Evolutionary conservation across 345 rosid genomes (phyloP).

Genomic region (Boechera divaricarpa): DNA sequence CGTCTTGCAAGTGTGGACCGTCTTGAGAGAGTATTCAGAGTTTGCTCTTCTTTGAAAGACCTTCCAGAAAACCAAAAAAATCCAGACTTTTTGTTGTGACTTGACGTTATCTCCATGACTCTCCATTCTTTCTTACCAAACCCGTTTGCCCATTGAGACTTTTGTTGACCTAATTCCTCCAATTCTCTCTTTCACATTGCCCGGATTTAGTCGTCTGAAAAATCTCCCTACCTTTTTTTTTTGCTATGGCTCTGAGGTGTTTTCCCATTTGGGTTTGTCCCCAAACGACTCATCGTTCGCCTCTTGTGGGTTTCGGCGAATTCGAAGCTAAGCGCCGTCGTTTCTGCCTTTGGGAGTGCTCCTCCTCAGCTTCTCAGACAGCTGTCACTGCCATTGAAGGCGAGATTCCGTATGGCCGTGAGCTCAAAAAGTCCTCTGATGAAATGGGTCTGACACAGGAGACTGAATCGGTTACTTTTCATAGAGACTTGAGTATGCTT

Average conservation of each 20-base stretch:
- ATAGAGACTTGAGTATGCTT: slow-evolving; percentile 80
- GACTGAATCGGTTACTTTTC: slow-evolving; percentile 48
- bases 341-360: slow-evolving; percentile 56
- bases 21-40: slow-evolving; percentile 29
- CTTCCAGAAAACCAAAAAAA: slow-evolving; percentile 21
- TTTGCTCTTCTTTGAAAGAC: slow-evolving; percentile 32
- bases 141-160: slow-evolving; percentile 17
- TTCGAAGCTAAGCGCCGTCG: slow-evolving; percentile 46
- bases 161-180: slow-evolving; percentile 40
- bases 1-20: slow-evolving; percentile 42
- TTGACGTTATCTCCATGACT: slow-evolving; percentile 9
- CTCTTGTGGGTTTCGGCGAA: slow-evolving; percentile 40
- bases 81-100: slow-evolving; percentile 31
- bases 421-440: slow-evolving; percentile 52
- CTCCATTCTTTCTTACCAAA: slow-evolving; percentile 37
- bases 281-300: slow-evolving; percentile 43
- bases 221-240: slow-evolving; percentile 28
- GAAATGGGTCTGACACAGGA: slow-evolving; percentile 49
- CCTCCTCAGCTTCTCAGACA: slow-evolving; percentile 49
- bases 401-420: slow-evolving; percentile 54
- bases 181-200: slow-evolving; percentile 31
- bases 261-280: slow-evolving; percentile 61
- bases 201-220: background rate
- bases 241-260: slow-evolving; percentile 65
- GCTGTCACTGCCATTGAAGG: slow-evolving; percentile 67